Evolutionary conservation across 2,329 filamentous ascomycete species (phyloP).

Genomic region (Penicillium sp.): DNA sequence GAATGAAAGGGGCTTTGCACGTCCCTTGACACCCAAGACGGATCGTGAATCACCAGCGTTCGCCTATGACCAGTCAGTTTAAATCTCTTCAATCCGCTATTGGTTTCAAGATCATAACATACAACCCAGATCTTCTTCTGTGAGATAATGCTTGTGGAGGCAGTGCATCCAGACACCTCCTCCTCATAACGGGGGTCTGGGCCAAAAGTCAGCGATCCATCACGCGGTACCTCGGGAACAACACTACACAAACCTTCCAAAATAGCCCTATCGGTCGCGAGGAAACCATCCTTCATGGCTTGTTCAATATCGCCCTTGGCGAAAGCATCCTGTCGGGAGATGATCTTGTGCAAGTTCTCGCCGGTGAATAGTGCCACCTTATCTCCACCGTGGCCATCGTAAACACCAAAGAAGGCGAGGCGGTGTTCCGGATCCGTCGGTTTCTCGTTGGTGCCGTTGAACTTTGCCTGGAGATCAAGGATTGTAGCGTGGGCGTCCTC

Average conservation of each 20-base stretch:
- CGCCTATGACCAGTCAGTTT: constrained; percentile 58
- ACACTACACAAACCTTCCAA: constrained; percentile 69
- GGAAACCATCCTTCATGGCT: constrained; percentile 93
- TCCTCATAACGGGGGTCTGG: constrained; percentile 95
- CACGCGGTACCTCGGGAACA: background rate
- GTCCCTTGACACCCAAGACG: constrained; percentile 92
- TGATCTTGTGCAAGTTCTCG: constrained; percentile 88
- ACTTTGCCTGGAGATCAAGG: constrained; percentile 74
- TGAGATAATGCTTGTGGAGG: constrained; percentile 84
- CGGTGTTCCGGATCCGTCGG: constrained; percentile 67
- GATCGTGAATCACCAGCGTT: constrained; percentile 96
- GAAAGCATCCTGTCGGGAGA: constrained; percentile 92
- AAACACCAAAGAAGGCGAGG: constrained; percentile 95
- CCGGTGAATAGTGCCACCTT: constrained; percentile 93
- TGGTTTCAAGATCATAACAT: constrained; percentile 47
- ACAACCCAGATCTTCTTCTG: constrained; percentile 93
- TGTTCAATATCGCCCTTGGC: constrained; percentile 89
- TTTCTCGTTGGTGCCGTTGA: constrained; percentile 49
- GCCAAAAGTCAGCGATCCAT: constrained; percentile 17
- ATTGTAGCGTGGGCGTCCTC: constrained; percentile 91
- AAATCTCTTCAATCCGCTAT: constrained; percentile 16
- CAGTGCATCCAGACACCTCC: constrained; percentile 96
- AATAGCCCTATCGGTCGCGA: constrained; percentile 93
- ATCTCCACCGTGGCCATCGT: constrained; percentile 95
- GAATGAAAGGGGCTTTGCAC: constrained; percentile 96